Evolutionary conservation across 2,329 filamentous ascomycete genomes (phyloP).

Genomic region (Botrytis tulipae): DNA sequence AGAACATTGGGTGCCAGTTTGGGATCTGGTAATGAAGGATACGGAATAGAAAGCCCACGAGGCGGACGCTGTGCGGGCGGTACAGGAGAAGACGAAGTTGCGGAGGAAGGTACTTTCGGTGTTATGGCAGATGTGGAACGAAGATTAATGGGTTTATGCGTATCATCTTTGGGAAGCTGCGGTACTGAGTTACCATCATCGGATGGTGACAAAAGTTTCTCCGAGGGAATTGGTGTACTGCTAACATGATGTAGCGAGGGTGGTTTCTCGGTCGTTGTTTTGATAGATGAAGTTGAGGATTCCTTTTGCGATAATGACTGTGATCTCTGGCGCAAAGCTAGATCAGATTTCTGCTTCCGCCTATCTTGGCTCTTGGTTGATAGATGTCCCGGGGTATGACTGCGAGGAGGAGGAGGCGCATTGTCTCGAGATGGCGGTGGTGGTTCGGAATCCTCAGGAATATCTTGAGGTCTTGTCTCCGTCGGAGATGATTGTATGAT

Average conservation of each 20-base stretch:
- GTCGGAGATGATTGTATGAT: constrained; percentile 45
- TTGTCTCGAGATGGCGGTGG: constrained; percentile 35
- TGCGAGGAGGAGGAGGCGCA: constrained; percentile 48
- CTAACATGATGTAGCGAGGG: constrained; percentile 26
- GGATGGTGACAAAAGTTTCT: constrained; percentile 29
- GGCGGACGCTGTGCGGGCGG: constrained; percentile 29
- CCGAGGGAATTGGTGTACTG: constrained; percentile 24
- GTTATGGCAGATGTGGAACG: constrained; percentile 48
- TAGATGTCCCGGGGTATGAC: constrained; percentile 62
- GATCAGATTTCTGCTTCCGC: constrained; percentile 35
- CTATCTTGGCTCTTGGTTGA: constrained; percentile 52
- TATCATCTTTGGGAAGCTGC: constrained; percentile 23
- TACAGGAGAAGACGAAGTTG: constrained; percentile 30
- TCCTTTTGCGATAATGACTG: constrained; percentile 38
- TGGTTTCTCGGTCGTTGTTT: constrained; percentile 27
- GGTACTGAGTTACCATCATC: constrained; percentile 24
- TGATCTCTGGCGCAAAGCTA: constrained; percentile 38
- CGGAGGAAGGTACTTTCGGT: constrained; percentile 29
- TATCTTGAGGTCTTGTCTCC: constrained; percentile 39
- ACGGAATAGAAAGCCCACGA: constrained; percentile 46
- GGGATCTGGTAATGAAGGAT: constrained; percentile 57
- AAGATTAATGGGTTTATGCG: constrained; percentile 46
- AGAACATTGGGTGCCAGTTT: constrained; percentile 58
- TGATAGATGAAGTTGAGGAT: constrained; percentile 28
- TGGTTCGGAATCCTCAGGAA: constrained; percentile 41